Evolutionary conservation across 495 filamentous ascomycete genomes (phyloP).

Genomic region (Hypoxylon lienhwacheense): DNA sequence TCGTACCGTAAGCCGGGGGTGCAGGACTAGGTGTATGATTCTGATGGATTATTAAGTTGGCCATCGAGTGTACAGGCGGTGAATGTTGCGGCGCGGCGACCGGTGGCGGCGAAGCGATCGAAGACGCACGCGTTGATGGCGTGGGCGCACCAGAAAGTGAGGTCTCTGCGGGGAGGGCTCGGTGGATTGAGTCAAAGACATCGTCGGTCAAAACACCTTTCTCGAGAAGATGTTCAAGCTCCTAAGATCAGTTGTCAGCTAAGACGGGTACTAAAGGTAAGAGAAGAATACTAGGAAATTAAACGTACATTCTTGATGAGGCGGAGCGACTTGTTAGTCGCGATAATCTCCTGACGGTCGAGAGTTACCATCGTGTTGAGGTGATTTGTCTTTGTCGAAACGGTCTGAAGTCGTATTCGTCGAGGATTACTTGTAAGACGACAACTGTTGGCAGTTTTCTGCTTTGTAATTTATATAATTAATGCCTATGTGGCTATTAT

Average conservation of each 20-base stretch:
- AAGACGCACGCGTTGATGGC: slow-evolving; percentile 42
- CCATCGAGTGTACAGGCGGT: slow-evolving; percentile 44
- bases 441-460: too few species aligned
- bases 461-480: too few species aligned
- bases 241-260: slow-evolving; percentile 53
- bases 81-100: slow-evolving; percentile 42
- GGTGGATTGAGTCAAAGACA: slow-evolving; percentile 69
- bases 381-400: background rate
- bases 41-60: slow-evolving; percentile 51
- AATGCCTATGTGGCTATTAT: background rate
- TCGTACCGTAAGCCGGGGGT: slow-evolving; percentile 54
- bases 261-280: background rate
- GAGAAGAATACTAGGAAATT: background rate
- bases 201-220: slow-evolving; percentile 69
- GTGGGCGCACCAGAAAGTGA: slow-evolving; percentile 53
- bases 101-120: slow-evolving; percentile 30
- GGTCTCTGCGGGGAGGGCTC: slow-evolving; percentile 70
- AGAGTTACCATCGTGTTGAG: slow-evolving; percentile 45
- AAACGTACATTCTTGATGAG: slow-evolving; percentile 73
- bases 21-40: slow-evolving; percentile 29
- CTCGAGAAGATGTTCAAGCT: slow-evolving; percentile 88
- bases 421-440: too few species aligned
- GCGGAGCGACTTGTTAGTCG: slow-evolving; percentile 80
- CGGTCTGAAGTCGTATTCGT: too few species aligned
- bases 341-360: slow-evolving; percentile 53